Conservation (phyloP, 257 asterid genomes). For the Solanum corneliomulleri region DNA sequence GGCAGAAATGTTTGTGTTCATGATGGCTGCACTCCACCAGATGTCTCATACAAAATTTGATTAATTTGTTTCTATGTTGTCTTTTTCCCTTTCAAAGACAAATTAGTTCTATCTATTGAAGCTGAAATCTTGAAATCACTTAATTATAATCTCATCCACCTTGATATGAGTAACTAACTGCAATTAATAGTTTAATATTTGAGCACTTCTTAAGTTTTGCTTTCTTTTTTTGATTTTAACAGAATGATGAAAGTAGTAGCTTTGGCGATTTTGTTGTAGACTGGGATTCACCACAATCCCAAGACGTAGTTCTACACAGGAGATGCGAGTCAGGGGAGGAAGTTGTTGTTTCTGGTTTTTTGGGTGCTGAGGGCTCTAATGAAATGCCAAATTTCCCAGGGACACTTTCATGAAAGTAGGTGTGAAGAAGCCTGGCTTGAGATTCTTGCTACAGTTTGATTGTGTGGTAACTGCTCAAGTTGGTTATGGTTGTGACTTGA, state of each 20-base stretch:
- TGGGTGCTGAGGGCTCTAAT: slow-evolving; percentile 27
- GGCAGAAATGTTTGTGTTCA: background rate
- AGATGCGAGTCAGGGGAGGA: slow-evolving; percentile 71
- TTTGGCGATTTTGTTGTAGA: slow-evolving; percentile 60
- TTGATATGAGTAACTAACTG: background rate
- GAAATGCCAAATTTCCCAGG: slow-evolving; percentile 32
- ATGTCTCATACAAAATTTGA: background rate
- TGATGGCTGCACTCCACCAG: background rate
- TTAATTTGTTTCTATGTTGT: background rate
- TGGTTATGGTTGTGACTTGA: slow-evolving; percentile 23
- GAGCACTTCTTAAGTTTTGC: background rate
- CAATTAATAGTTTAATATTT: background rate
- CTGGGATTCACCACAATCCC: slow-evolving; percentile 57
- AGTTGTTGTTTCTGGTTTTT: slow-evolving; percentile 69
- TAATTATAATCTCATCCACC: background rate
- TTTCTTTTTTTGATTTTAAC: background rate
- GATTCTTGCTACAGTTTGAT: slow-evolving; percentile 75
- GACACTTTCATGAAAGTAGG: slow-evolving; percentile 75
- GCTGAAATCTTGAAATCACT: background rate
- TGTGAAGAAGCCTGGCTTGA: slow-evolving; percentile 66
- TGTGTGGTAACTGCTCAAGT: slow-evolving; percentile 46
- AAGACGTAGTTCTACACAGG: slow-evolving; percentile 60
- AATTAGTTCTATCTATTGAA: background rate
- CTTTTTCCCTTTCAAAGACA: background rate
- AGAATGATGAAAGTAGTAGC: slow-evolving; percentile 46